A percentile compares a stretch with the other conserved stretches of the same genome.
Conservation (phyloP, 2,329 filamentous ascomycete genomes). For the Penicillium psychrosexuale region DNA sequence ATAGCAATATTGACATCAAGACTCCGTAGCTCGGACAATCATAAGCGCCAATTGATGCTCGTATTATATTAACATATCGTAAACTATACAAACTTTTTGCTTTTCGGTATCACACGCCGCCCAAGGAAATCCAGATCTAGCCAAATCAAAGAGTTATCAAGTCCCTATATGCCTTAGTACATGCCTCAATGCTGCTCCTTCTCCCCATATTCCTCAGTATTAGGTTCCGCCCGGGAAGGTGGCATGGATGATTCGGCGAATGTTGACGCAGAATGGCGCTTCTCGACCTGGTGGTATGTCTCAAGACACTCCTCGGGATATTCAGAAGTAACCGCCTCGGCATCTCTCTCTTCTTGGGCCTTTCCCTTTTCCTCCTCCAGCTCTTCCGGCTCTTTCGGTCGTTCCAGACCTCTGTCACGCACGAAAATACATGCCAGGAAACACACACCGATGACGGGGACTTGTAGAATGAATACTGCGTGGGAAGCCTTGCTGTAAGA, state of each 20-base stretch:
- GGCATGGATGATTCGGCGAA: constrained; percentile 15
- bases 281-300: constrained; percentile 6
- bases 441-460: constrained; percentile 53
- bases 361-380: constrained; percentile 30
- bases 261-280: constrained; percentile 15
- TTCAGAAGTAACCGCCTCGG: constrained; percentile 14
- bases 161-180: not conserved
- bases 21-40: not conserved
- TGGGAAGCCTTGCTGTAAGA: constrained; percentile 55
- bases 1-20: not conserved
- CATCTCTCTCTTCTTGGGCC: constrained; percentile 22
- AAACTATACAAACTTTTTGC: not conserved
- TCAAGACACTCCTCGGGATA: not conserved
- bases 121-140: constrained; percentile 1
- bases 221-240: constrained; percentile 8
- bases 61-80: not conserved
- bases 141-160: not conserved
- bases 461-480: constrained; percentile 56
- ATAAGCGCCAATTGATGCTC: not conserved
- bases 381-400: constrained; percentile 32
- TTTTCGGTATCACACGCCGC: constrained; percentile 14
- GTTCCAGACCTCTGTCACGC: constrained; percentile 49
- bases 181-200: not conserved
- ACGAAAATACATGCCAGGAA: constrained; percentile 53
- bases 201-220: not conserved